Base-by-base conservation (phyloP, 2,329 filamentous ascomycete genomes). In the Colletotrichum sp. region DNA sequence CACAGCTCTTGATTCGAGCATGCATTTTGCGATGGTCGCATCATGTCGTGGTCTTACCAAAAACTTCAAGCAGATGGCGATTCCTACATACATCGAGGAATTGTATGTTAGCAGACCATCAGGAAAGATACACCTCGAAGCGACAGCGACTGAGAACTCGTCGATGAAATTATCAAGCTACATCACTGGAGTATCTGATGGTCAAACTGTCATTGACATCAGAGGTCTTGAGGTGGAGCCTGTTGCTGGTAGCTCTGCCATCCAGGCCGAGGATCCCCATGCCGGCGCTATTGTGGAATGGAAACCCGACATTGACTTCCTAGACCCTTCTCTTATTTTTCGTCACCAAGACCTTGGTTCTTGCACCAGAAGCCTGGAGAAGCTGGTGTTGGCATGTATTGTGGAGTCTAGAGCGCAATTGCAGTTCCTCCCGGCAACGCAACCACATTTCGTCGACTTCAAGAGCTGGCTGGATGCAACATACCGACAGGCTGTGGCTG, bases 1-100 rank as follows among this genome's bases (percentile, higher is more conserved):
- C 0, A 80, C 81, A 5, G 82, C 82, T 63, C 80, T 87, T 24
- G 86, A 87, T 70, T 76, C 79, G 13, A 80, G 79, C 63, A 66
- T 85, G 24, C 84, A 85, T 62, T 77, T 83, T 3, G 75, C 80
- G 24, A 80, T 81, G 63, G 72, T 81, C 6, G 80, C 82, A 10
- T 70, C 32, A 9, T 71, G 66, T 34, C 55, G 6, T 1, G 75
- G 75, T 6, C 62, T 76, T 6, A 62, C 34, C 8, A 65, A 30
- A 21, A 76, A 76, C 10, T 57, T 63, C 8, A 62, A 34, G 12
- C 21, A 26, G 7, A n/a, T 76, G 21, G 28, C 21, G 3, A 66
- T 76, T 12, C 75, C 75, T 4, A 71, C 30, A 2, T 71, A 66
- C 10, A 36, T 76, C n/a, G 49, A 67, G 7, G 72, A 76, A 39